Evolutionary conservation across 2,329 filamentous ascomycete species (phyloP), one percentile per base, ranked within the genome.

Genomic region (Pseudopithomyces maydicus): DNA sequence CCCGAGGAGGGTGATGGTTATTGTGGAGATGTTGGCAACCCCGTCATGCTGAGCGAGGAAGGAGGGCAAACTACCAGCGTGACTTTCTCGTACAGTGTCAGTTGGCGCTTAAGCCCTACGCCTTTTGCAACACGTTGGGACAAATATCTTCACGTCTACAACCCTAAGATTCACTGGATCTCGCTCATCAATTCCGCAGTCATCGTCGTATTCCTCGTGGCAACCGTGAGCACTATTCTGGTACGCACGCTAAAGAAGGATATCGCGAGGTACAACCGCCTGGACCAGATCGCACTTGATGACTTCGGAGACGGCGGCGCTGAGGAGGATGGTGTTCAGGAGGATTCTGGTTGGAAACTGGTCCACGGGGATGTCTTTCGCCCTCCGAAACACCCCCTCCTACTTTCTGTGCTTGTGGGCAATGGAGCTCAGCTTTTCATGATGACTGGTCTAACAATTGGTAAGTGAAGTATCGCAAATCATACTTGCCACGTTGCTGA

Each of bases 91-190:
- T 99, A 99, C 80, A 92, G 90, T 64, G 91, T 98, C 14, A 90
- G 89, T 77, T 99, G 95, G 95, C 85, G 84, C 55, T 86, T 88
- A 64, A 97, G 92, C 0, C 73, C 84, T 0, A 98, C 93, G 1
- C 91, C 90, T 1, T 99, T 96, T 89, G 95, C 95, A 26, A 99
- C 95, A 12, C 87, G 95, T 63, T 99, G 95, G 95, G 95, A 99
- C 82, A 98, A 97, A 78, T 98, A 98, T 74, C 84, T 99, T 35
- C 94, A 98, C 71, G 94, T 99, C 29, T 96, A 93, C 72, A 93
- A 98, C 75, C 93, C 95, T 51, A 96, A 95, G 81, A 98, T 99
- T 68, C 95, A 99, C 77, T 99, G 95, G 95, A 97, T 98, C 81
- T 97, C 93, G 57, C 87, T 99, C 48, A 90, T 98, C 78, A 97